phyloP scores from a whole-genome alignment of 148 eudicot species.

The Camellia lanceoleosa region DNA sequence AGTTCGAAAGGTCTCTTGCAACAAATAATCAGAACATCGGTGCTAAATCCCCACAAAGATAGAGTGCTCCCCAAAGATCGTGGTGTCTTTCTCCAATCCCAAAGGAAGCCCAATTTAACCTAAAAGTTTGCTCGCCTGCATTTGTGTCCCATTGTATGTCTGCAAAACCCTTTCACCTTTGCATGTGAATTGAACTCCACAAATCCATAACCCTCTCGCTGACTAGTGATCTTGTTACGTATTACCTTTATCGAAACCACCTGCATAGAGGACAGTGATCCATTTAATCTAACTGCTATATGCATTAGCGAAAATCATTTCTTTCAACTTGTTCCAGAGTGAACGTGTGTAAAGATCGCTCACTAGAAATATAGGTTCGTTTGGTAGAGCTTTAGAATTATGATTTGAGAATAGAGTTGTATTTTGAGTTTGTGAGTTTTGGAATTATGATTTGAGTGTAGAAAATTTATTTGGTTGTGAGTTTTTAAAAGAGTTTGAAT shows the following conservation, averaged over 20 bases:
- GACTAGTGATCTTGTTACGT: constrained; percentile 84
- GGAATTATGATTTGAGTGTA: no score
- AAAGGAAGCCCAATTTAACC: constrained; percentile 97
- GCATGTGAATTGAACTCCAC: constrained; percentile 84
- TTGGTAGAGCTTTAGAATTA: no score
- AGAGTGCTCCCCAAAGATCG: constrained; percentile 90
- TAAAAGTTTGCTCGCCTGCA: constrained; percentile 85
- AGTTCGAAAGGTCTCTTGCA: constrained; percentile 89
- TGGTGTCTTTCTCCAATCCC: constrained; percentile 83
- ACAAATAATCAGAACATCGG: no score
- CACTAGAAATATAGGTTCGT: background rate
- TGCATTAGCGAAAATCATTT: background rate
- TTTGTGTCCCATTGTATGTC: constrained; percentile 78
- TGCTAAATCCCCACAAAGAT: constrained; percentile 98
- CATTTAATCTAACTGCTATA: constrained; percentile 4
- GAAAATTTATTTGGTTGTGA: no score
- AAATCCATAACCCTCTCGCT: constrained; percentile 98
- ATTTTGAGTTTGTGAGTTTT: no score
- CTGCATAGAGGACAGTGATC: constrained; percentile 20
- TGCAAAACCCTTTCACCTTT: constrained; percentile 75
- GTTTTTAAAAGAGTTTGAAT: no score
- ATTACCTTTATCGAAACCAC: constrained; percentile 85
- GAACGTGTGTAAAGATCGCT: background rate
- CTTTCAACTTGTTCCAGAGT: background rate
- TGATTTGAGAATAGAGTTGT: no score